Evolutionary conservation across 176 grass and related monocot species (phyloP), one percentile per base, ranked within the genome.

Genomic region (Oryza australiensis): DNA sequence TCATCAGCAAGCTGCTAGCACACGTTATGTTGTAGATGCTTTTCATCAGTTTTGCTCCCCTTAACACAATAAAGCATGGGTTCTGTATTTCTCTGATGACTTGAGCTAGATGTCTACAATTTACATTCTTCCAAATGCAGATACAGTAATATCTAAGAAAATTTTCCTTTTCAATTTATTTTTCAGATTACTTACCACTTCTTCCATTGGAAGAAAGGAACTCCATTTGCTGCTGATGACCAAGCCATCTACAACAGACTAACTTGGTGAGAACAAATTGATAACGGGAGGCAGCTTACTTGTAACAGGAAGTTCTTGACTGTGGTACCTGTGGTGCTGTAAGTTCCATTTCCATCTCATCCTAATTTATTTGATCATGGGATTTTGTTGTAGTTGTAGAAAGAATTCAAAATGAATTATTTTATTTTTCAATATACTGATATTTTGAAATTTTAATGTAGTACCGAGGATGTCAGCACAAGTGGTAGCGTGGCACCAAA

Each of bases 181-280:
- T 77, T 80, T 70, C 84, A 90, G 84, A 70, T 87, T 14, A 90
- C 88, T 5, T 90, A 90, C 53, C 88, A 90, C 6, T 90, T 90
- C 62, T 90, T 90, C 75, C 88, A 90, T 46, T 90, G 84, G 88
- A 90, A 87, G 84, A 90, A 90, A 83, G 88, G 88, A 72, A 90
- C 88, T 51, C 88, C 84, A 12, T 90, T 90, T 84, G 88, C 88
- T 75, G 80, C 88, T 80, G 88, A 90, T 83, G 88, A 90, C 76
- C 88, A 90, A 78, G 88, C 84, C 9, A 87, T 90, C 14, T 84
- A 90, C 75, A 90, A 86, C 76, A 83, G 84, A 83, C 64, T 90
- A 63, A 90, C 88, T 71, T 90, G 88, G 88, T 90, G 88, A 84
- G 88, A 90, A 70, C 88, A 90, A 79, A 90, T 90, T 29, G 88